phyloP scores from a whole-genome alignment of 768 basidiomycete species.

The Podaxis sp. region DNA sequence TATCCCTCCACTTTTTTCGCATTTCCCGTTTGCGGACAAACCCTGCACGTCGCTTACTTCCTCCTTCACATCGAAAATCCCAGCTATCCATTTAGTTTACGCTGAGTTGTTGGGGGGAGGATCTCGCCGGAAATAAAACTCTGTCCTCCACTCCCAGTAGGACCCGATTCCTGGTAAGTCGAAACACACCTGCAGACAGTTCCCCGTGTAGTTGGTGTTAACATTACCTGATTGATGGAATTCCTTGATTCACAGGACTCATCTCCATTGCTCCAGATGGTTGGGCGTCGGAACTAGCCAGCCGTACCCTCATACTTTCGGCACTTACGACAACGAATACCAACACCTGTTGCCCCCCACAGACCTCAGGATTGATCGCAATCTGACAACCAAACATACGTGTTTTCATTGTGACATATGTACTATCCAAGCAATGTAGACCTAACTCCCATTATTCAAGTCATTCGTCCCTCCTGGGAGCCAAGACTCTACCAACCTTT shows the following conservation, averaged over 20 bases:
- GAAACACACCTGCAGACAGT: background rate
- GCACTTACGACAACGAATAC: background rate
- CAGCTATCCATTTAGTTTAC: background rate
- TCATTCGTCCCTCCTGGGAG: background rate
- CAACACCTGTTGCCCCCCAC: background rate
- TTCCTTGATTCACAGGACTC: background rate
- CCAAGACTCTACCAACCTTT: background rate
- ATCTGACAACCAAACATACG: background rate
- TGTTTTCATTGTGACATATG: background rate
- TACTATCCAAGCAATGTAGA: background rate
- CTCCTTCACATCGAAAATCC: background rate
- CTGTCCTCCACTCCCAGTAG: background rate
- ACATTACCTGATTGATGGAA: background rate
- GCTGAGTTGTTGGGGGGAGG: background rate
- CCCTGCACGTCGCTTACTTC: background rate
- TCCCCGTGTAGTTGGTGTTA: background rate
- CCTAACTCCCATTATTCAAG: background rate
- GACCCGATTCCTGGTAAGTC: background rate
- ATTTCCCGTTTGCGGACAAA: background rate
- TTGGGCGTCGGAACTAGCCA: background rate
- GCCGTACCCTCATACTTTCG: background rate
- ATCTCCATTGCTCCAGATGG: background rate
- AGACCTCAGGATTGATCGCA: background rate
- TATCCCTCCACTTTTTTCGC: background rate
- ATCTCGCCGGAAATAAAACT: constrained; percentile 9